A percentile compares a stretch with the other conserved stretches of the same genome.
Evolutionary conservation across 257 asterid species (phyloP).

Genomic region (Lavandula angustifolia): DNA sequence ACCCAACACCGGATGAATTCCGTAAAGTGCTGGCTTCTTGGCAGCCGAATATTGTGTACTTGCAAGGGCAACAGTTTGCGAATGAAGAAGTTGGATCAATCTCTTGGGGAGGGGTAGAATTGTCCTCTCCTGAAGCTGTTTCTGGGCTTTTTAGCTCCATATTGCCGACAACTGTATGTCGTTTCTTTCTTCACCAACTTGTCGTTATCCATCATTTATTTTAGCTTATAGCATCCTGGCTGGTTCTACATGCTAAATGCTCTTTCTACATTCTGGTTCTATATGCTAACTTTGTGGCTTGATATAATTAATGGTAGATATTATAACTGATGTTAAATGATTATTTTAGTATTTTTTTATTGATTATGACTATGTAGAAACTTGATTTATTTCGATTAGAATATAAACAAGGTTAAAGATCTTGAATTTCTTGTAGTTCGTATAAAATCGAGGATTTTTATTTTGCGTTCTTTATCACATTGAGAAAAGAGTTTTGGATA

Average conservation of each 20-base stretch:
- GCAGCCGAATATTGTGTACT: constrained; percentile 81
- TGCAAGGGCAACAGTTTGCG: constrained; percentile 72
- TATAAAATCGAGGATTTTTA: too few relatives aligned
- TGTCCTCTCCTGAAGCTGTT: constrained; percentile 62
- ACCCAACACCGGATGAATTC: constrained; percentile 72
- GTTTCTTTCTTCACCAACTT: constrained; percentile 31
- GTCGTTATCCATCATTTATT: constrained; percentile 2
- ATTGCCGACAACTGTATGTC: constrained; percentile 71
- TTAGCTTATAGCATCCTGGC: neutral
- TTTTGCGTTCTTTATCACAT: too few relatives aligned
- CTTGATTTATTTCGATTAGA: too few relatives aligned
- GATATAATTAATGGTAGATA: too few relatives aligned
- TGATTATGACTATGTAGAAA: too few relatives aligned
- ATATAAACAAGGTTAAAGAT: too few relatives aligned
- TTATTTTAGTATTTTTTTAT: too few relatives aligned
- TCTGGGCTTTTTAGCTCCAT: constrained; percentile 61
- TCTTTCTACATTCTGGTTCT: neutral
- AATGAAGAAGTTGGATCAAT: constrained; percentile 65
- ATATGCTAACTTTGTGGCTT: too few relatives aligned
- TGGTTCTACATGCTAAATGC: neutral
- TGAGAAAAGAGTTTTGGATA: too few relatives aligned
- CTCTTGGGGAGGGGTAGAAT: constrained; percentile 61
- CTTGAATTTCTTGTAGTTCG: too few relatives aligned
- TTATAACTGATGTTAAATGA: too few relatives aligned
- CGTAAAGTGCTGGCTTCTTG: constrained; percentile 61